A percentile compares a stretch with the other conserved stretches of the same genome.
phyloP scores from a whole-genome alignment of 2,329 filamentous ascomycete species.

The Huntiella bhutanensis region DNA sequence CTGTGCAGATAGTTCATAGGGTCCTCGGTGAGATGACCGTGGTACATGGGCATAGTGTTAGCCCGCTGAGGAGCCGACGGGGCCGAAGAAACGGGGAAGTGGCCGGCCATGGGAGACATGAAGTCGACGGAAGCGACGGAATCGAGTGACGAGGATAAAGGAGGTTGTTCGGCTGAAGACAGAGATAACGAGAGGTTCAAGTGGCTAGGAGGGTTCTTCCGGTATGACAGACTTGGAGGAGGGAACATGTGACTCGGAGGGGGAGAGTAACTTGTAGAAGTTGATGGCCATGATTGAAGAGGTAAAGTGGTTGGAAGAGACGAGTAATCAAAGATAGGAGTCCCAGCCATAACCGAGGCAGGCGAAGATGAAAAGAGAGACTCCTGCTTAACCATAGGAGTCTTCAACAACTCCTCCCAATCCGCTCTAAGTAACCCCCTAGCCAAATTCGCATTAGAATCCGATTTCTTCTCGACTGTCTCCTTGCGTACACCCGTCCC shows the following conservation, averaged over 20 bases:
- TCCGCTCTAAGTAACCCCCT: background rate
- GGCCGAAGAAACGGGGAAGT: conserved; percentile 19
- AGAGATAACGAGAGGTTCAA: conserved; percentile 25
- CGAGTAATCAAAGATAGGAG: background rate
- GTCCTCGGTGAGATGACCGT: background rate
- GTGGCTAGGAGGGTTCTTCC: conserved; percentile 21
- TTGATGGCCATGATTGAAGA: background rate
- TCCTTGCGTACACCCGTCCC: conserved; percentile 26
- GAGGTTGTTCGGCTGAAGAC: conserved; percentile 17
- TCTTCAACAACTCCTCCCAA: background rate
- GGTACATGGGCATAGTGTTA: conserved; percentile 13
- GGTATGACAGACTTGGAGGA: conserved; percentile 16
- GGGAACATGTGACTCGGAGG: conserved; percentile 24
- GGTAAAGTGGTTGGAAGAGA: background rate
- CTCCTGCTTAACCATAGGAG: background rate
- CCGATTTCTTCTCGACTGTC: conserved; percentile 17
- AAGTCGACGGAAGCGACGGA: conserved; percentile 41
- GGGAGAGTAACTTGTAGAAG: conserved; percentile 17
- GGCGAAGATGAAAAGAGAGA: background rate
- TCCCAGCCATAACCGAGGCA: background rate
- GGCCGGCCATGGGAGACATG: conserved; percentile 39
- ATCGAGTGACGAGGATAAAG: conserved; percentile 36
- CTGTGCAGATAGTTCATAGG: conserved; percentile 28
- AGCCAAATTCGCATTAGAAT: background rate
- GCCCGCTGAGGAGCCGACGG: background rate